Conservation (phyloP, 2,329 filamentous ascomycete species). For the Monilinia laxa region DNA sequence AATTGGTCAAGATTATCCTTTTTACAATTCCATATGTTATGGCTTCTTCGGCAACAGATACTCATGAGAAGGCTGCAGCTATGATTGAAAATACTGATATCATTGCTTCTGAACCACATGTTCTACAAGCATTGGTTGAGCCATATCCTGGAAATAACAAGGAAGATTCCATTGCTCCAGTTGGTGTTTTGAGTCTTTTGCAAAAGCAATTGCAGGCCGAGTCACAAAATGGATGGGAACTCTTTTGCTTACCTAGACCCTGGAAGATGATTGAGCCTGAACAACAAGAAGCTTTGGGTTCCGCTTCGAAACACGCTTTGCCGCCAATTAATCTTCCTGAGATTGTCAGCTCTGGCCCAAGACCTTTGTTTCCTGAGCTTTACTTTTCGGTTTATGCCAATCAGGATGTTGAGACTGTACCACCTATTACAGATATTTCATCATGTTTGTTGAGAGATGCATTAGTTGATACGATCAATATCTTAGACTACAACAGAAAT, state of each 20-base stretch:
- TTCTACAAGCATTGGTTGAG: conserved; percentile 81
- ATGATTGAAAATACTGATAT: conserved; percentile 93
- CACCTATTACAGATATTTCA: conserved; percentile 70
- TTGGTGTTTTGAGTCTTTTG: conserved; percentile 75
- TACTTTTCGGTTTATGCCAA: conserved; percentile 90
- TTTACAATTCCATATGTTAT: conserved; percentile 91
- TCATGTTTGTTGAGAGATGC: conserved; percentile 82
- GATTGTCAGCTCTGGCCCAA: conserved; percentile 70
- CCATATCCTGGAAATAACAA: conserved; percentile 70
- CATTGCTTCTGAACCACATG: conserved; percentile 84
- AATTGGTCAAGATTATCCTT: conserved; percentile 95
- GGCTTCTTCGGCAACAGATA: conserved; percentile 67
- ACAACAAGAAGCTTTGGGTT: conserved; percentile 58
- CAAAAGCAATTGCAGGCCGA: conserved; percentile 85
- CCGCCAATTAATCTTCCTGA: conserved; percentile 74
- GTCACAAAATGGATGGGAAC: conserved; percentile 69
- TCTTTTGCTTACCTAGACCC: conserved; percentile 66
- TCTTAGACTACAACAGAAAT: conserved; percentile 88
- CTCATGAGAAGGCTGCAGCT: conserved; percentile 70
- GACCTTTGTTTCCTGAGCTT: conserved; percentile 83
- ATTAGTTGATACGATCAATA: conserved; percentile 89
- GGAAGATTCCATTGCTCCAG: conserved; percentile 60
- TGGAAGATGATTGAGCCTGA: conserved; percentile 64
- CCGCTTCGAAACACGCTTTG: conserved; percentile 70
- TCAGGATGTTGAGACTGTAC: conserved; percentile 87